Conservation (phyloP, 345 rosid genomes). For the Lepidium africanum region DNA sequence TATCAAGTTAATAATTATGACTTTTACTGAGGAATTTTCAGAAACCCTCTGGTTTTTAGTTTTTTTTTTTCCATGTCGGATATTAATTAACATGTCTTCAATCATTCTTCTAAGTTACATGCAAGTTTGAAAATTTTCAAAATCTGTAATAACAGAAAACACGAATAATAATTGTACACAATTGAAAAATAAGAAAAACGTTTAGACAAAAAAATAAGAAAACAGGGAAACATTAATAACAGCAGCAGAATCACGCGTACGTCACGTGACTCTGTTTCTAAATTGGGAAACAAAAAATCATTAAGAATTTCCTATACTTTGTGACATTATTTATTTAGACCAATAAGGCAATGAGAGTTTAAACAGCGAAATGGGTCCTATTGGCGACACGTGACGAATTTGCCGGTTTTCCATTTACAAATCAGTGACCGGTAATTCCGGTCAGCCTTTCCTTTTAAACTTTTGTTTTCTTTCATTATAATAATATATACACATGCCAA, state of each 20-base stretch:
- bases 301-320: constrained; percentile 4
- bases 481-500: not conserved
- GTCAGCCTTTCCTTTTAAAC: not conserved
- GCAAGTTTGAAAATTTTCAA: not conserved
- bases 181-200: not conserved
- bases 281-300: constrained; percentile 4
- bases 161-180: not conserved
- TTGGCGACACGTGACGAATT: constrained; percentile 5
- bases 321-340: not conserved
- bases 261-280: constrained; percentile 25
- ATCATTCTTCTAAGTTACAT: not conserved
- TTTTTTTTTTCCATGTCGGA: too few species aligned
- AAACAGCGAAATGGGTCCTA: not conserved
- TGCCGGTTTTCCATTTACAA: not conserved
- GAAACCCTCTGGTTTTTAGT: too few species aligned
- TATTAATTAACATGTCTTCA: too few species aligned
- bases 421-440: constrained; percentile 16
- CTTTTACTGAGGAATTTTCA: too few species aligned
- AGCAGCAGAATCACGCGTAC: constrained; percentile 10
- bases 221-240: not conserved
- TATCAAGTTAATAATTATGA: too few species aligned
- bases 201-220: not conserved
- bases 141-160: not conserved
- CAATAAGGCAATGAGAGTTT: not conserved
- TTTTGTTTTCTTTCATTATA: not conserved